phyloP scores from a whole-genome alignment of 1,284 basidiomycete genomes.

The Ustilago hordei region DNA sequence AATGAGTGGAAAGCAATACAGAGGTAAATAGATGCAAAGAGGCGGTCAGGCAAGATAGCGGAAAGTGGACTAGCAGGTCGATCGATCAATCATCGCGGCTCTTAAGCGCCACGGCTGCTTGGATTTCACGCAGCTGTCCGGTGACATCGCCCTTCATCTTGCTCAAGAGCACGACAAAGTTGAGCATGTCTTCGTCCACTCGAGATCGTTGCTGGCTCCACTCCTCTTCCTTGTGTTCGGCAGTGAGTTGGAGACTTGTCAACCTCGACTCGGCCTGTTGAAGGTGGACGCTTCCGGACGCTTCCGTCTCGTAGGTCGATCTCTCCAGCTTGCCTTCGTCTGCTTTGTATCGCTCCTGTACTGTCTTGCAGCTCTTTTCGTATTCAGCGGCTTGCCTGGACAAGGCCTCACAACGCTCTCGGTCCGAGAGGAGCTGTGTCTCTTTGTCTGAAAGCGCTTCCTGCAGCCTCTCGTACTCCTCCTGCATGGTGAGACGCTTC shows the following conservation, averaged over 20 bases:
- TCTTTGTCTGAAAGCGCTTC: conserved; percentile 43
- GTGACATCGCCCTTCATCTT: conserved; percentile 57
- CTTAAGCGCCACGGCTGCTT: conserved; percentile 53
- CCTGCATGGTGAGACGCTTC: conserved; percentile 55
- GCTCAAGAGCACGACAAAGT: conserved; percentile 50
- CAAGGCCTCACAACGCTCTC: conserved; percentile 40
- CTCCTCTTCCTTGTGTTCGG: conserved; percentile 54
- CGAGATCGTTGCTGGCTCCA: conserved; percentile 45
- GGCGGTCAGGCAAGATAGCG: neutral
- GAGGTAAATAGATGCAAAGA: neutral
- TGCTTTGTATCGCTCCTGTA: conserved; percentile 52
- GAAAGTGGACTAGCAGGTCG: neutral
- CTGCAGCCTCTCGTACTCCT: conserved; percentile 54
- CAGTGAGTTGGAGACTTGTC: conserved; percentile 46
- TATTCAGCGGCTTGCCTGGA: conserved; percentile 44
- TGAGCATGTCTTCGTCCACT: conserved; percentile 58
- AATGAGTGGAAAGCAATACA: conserved; percentile 2
- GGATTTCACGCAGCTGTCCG: conserved; percentile 45
- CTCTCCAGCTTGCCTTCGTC: conserved; percentile 49
- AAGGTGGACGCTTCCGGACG: conserved; percentile 46
- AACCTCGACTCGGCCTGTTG: conserved; percentile 49
- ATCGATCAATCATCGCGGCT: conserved; percentile 44
- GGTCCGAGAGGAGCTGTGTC: conserved; percentile 38
- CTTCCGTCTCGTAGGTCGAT: conserved; percentile 52
- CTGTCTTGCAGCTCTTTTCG: conserved; percentile 54